A percentile compares a stretch with the other conserved stretches of the same genome.
Evolutionary conservation across 305 asterid species (phyloP).

Genomic region (Caryopteris hybrid): DNA sequence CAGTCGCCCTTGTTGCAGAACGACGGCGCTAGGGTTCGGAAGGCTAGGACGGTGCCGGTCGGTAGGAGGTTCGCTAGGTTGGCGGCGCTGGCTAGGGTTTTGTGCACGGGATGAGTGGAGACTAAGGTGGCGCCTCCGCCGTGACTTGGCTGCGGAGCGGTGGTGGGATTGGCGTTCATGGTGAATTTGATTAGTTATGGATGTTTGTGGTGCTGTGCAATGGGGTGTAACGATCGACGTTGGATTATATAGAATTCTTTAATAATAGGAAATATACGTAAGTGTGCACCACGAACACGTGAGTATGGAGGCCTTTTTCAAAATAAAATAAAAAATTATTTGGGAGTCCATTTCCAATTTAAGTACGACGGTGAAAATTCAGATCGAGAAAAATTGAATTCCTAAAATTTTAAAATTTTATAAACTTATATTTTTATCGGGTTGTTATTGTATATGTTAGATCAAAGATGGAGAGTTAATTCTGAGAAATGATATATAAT

Average conservation of each 20-base stretch:
- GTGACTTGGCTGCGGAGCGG: not conserved
- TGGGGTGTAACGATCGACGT: no score
- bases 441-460: no score
- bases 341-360: no score
- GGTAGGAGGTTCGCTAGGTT: conserved; percentile 70
- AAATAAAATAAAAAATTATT: no score
- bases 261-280: not conserved
- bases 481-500: no score
- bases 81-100: conserved; percentile 49
- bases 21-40: conserved; percentile 46
- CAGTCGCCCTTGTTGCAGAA: conserved; percentile 55
- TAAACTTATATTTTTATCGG: no score
- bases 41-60: conserved; percentile 58
- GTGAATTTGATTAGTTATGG: not conserved
- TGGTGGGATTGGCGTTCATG: not conserved
- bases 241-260: no score
- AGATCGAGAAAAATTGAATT: no score
- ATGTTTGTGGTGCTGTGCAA: not conserved
- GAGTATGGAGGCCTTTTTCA: not conserved
- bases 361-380: no score
- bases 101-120: conserved; percentile 26
- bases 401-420: no score
- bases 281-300: not conserved
- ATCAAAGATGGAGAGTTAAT: no score
- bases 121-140: not conserved